Percentiles rank a stretch among this genome's conserved stretches.
Conservation (phyloP, 139 green algal species). For the Bryopsis sp. region DNA sequence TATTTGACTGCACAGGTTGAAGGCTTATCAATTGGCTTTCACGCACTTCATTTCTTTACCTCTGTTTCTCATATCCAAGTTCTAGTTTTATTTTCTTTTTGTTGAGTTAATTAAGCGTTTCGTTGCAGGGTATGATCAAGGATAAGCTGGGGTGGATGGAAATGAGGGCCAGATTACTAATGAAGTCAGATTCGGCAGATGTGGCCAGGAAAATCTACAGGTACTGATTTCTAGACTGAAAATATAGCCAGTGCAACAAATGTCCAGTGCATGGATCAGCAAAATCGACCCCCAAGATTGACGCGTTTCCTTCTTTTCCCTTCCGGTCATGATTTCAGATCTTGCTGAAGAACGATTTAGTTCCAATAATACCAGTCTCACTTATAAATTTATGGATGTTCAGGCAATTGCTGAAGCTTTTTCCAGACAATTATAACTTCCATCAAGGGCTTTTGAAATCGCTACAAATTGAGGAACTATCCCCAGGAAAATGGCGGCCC, state of each 20-base stretch:
- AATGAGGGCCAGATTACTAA: slow-evolving; percentile 48
- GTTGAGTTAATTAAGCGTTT: too few species aligned
- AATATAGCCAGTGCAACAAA: not conserved
- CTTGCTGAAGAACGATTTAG: too few species aligned
- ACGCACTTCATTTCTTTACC: too few species aligned
- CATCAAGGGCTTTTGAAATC: slow-evolving; percentile 58
- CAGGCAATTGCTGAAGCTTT: slow-evolving; percentile 48
- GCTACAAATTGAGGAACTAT: slow-evolving; percentile 33
- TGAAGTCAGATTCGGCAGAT: slow-evolving; percentile 27
- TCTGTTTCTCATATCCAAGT: too few species aligned
- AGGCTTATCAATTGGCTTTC: too few species aligned
- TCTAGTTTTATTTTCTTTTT: too few species aligned
- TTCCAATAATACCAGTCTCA: too few species aligned
- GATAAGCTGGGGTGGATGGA: slow-evolving; percentile 66
- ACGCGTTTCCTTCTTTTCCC: too few species aligned
- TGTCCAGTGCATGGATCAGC: not conserved
- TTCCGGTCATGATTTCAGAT: too few species aligned
- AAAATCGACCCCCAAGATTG: too few species aligned
- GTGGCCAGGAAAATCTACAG: slow-evolving; percentile 65
- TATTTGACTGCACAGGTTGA: too few species aligned
- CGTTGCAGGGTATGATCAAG: slow-evolving; percentile 54
- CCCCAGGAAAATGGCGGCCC: not conserved
- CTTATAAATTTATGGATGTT: too few species aligned
- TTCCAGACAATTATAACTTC: slow-evolving; percentile 70
- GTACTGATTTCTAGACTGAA: slow-evolving; percentile 3